These are phyloP conservation scores for Dispira simplex DNA, from an alignment of 192 early-diverging fungal species.

Conservation along the genomic window DNA sequence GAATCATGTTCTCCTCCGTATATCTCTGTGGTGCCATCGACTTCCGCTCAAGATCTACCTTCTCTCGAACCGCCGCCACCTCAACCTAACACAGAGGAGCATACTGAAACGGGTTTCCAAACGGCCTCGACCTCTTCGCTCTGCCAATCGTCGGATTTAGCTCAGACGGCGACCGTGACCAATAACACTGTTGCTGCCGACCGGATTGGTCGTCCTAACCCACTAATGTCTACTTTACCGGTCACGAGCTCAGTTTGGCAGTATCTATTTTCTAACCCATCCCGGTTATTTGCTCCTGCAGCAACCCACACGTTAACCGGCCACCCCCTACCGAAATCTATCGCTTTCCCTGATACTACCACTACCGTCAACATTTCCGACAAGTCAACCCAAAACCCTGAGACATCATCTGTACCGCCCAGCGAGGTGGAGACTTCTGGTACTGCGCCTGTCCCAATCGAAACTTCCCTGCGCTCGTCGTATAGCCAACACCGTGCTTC, in stretches of 20 bases:
- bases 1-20: no score
- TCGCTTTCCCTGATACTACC: background rate
- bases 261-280: slow-evolving; percentile 2
- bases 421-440: background rate
- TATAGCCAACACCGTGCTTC: background rate
- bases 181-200: no score
- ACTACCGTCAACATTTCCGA: background rate
- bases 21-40: no score
- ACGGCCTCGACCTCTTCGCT: no score
- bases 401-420: background rate
- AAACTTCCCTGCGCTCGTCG: background rate
- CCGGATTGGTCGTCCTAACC: background rate
- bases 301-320: background rate
- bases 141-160: no score
- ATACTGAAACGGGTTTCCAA: no score
- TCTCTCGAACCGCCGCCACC: no score
- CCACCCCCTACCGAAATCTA: background rate
- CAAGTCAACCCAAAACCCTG: background rate
- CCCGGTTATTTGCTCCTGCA: background rate
- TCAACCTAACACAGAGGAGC: no score
- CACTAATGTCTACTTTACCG: background rate
- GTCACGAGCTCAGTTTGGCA: slow-evolving; percentile 10
- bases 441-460: background rate
- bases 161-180: no score
- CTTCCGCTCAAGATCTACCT: no score